Percentiles rank a stretch among this genome's conserved stretches.
Evolutionary conservation across 768 basidiomycete genomes (phyloP).

Genomic region (Mycena pura): DNA sequence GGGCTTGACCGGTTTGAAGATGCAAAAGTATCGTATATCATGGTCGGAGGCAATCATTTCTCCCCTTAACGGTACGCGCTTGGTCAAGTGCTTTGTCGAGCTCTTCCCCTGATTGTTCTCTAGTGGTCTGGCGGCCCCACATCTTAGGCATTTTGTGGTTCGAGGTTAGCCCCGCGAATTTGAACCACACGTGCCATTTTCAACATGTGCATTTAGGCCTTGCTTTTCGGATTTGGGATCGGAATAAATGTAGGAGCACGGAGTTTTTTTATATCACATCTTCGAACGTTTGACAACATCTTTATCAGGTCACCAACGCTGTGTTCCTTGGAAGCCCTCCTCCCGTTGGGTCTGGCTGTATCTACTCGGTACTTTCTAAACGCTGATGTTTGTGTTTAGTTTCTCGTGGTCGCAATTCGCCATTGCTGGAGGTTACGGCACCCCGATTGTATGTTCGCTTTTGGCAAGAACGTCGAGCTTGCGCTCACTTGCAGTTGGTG

Average conservation of each 20-base stretch:
- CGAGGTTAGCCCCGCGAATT: constrained; percentile 43
- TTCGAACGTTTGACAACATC: neutral
- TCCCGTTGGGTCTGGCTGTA: constrained; percentile 62
- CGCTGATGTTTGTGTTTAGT: neutral
- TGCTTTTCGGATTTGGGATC: constrained; percentile 69
- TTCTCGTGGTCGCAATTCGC: constrained; percentile 45
- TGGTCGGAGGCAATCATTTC: constrained; percentile 55
- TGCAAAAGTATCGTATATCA: constrained; percentile 60
- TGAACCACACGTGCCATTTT: neutral
- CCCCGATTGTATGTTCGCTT: constrained; percentile 53
- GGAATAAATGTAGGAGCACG: constrained; percentile 57
- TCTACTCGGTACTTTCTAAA: constrained; percentile 32
- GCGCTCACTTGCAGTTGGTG: neutral
- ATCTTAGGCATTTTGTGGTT: constrained; percentile 57
- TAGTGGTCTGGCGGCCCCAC: constrained; percentile 69
- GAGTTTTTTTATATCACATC: neutral
- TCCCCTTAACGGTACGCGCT: constrained; percentile 43
- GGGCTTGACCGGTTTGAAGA: constrained; percentile 67
- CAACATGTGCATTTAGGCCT: constrained; percentile 39
- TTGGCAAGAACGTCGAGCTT: neutral
- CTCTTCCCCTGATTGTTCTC: no score
- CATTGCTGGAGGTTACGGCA: constrained; percentile 60
- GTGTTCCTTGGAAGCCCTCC: constrained; percentile 66
- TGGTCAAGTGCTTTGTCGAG: neutral
- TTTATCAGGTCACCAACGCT: constrained; percentile 62